Base-by-base conservation (phyloP, 2,329 filamentous ascomycete species). In the Fusarium metavorans region DNA sequence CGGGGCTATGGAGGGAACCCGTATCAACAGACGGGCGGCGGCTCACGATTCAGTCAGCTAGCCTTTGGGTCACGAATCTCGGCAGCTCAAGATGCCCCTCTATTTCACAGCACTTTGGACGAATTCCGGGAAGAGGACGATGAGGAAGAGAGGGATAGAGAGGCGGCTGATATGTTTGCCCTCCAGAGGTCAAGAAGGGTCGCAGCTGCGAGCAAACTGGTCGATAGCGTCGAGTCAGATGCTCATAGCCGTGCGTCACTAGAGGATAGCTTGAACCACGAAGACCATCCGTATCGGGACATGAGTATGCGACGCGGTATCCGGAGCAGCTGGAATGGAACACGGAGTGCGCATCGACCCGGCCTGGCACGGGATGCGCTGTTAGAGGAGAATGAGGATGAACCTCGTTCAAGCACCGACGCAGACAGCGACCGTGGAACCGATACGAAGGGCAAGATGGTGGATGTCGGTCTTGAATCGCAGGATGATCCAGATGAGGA, bases 101-200 rank as follows among this genome's bases (percentile, higher is more conserved):
- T 99, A n/a, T 98, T 99, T 83, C 95, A 97, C 83, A 97, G 95
- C 80, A 92, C 94, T 6, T 90, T 95, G 18, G 95, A 98, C 82
- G 95, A 97, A 80, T 97, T 97, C 74, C 92, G 93, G 71, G 95
- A 98, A 83, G 94, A 97, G 80, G 95, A 98, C 73, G 96, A 98
- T 71, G 95, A 97, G 81, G 93, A 94, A 78, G 95, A 98, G 83
- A 92, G 94, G 78, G 94, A 97, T 78, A 88, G 95, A 64, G 96
- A 98, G 80, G 94, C 96, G 37, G 95, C 95, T n/a, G 97, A 98
- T 83, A 92, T 97, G 76, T 97, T 95, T 83, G 96, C 96, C 7
- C 86, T 99, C 67, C 95, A 98, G 83, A 90, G 93, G 77, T 98
- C 96, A 75, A 90, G 97, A 76, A 90, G 95, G 56, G 94, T 98